Percentiles rank a stretch among this genome's conserved stretches.
These are phyloP conservation scores for Marchantia polymorpha DNA, from an alignment of 225 moss, liverwort and hornwort genomes.

Conservation along the genomic window DNA sequence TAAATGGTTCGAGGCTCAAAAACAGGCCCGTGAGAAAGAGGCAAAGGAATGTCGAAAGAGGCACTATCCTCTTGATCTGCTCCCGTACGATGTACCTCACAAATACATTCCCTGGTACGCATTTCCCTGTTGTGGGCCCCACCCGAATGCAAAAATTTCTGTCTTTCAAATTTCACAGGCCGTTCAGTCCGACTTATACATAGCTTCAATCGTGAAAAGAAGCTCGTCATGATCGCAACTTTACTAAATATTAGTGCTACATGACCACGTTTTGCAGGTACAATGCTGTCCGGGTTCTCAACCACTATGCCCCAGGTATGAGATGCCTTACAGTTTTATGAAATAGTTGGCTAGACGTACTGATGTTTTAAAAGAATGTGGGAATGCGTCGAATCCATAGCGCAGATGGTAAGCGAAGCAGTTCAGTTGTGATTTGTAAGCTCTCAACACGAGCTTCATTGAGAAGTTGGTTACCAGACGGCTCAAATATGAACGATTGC, in stretches of 20 bases:
- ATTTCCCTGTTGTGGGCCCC: background rate
- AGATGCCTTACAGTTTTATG: background rate
- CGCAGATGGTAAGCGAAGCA: background rate
- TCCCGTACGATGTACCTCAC: constrained; percentile 20
- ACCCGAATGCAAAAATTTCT: background rate
- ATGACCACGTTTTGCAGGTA: constrained; percentile 10
- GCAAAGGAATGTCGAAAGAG: constrained; percentile 22
- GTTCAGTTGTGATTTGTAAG: background rate
- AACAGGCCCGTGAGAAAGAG: constrained; percentile 17
- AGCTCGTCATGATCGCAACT: background rate
- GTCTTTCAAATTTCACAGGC: background rate
- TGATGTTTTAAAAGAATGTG: background rate
- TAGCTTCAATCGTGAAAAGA: background rate
- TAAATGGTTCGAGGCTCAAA: constrained; percentile 26
- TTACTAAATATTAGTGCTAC: background rate
- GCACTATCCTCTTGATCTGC: constrained; percentile 25
- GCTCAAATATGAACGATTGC: background rate
- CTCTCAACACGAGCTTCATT: background rate
- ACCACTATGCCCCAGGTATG: constrained; percentile 27
- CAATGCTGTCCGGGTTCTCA: constrained; percentile 20
- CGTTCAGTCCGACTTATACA: background rate
- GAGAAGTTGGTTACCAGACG: background rate
- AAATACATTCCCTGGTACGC: constrained; percentile 26
- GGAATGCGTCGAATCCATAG: background rate
- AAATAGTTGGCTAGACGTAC: background rate